Conservation (phyloP, 768 basidiomycete species). For the Kwoniella sp. region DNA sequence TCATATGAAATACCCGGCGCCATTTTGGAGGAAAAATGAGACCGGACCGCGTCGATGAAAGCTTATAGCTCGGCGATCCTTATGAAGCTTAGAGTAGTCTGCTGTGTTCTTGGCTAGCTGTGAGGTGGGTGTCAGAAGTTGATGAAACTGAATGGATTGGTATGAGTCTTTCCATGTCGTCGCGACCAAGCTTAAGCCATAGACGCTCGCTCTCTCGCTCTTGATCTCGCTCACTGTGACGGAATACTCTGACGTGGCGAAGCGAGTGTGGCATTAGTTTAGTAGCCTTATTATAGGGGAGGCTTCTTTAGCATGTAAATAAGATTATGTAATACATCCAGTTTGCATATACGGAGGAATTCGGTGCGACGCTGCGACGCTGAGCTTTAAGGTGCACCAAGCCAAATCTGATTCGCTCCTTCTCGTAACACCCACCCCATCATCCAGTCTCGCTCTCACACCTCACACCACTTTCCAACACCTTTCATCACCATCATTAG, state of each 20-base stretch:
- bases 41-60: too few relatives aligned
- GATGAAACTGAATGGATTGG: too few relatives aligned
- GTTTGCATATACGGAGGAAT: neutral
- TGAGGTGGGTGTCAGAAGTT: too few relatives aligned
- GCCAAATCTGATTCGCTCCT: constrained; percentile 21
- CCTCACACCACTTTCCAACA: constrained; percentile 1
- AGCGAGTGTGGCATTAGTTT: neutral
- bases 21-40: constrained; percentile 20
- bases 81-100: too few relatives aligned
- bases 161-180: too few relatives aligned
- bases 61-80: too few relatives aligned
- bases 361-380: neutral
- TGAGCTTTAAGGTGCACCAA: neutral
- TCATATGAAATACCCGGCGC: constrained; percentile 56
- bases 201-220: too few relatives aligned
- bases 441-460: neutral
- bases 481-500: constrained; percentile 3
- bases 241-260: neutral
- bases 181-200: too few relatives aligned
- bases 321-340: neutral
- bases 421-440: constrained; percentile 19
- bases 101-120: too few relatives aligned
- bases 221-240: neutral
- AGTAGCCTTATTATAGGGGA: neutral
- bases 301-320: neutral